Percentiles rank a stretch among this genome's conserved stretches.
Conservation (phyloP, 768 basidiomycete genomes). For the Boletus pseudo-olivaceus region DNA sequence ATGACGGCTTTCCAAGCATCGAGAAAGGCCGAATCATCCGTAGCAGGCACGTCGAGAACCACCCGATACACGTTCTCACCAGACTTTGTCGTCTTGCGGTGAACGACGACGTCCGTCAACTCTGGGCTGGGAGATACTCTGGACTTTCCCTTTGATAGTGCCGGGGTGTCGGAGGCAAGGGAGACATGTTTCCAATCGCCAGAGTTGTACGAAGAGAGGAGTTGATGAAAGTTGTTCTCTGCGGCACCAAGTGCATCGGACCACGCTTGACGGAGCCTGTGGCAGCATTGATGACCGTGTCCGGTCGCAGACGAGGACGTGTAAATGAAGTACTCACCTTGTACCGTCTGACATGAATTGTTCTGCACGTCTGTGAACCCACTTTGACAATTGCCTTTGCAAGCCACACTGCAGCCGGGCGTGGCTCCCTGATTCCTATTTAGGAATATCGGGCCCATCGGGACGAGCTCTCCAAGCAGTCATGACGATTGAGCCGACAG, state of each 20-base stretch:
- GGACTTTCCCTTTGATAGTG: conserved; percentile 60
- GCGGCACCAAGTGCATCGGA: conserved; percentile 69
- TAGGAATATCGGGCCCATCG: not conserved
- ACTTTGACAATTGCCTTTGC: not conserved
- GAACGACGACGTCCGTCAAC: conserved; percentile 69
- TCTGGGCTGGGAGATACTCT: conserved; percentile 53
- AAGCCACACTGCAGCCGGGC: not conserved
- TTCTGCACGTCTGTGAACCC: not conserved
- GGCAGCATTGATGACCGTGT: not conserved
- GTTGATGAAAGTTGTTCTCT: conserved; percentile 71
- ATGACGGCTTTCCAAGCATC: conserved; percentile 82
- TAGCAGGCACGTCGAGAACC: conserved; percentile 69
- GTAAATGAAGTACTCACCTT: conserved; percentile 37
- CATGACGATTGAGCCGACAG: conserved; percentile 2
- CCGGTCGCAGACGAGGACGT: not conserved
- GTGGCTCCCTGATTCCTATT: conserved; percentile 3
- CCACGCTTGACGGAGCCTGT: conserved; percentile 81
- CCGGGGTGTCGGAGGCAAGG: conserved; percentile 37
- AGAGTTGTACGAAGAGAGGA: conserved; percentile 67
- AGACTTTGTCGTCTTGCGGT: conserved; percentile 62
- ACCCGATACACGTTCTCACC: conserved; percentile 82
- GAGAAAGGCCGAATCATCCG: conserved; percentile 54
- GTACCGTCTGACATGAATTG: conserved; percentile 56
- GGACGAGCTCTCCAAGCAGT: not conserved
- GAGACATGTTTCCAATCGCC: conserved; percentile 81